Conservation (phyloP, 1,284 basidiomycete species). For the Pseudozyma thailandica region DNA sequence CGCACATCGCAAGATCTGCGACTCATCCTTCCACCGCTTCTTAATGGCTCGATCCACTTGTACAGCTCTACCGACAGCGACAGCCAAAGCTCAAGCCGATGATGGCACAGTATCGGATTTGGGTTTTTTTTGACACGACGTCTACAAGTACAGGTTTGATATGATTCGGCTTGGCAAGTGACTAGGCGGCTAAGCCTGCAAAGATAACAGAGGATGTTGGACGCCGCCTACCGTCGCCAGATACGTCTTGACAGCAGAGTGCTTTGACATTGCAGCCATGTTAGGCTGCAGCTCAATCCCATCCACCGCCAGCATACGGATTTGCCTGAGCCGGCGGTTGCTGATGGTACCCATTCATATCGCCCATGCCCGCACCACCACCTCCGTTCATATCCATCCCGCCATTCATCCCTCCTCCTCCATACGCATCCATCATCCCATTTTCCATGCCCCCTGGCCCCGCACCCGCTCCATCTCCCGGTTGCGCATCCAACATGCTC, state of each 20-base stretch:
- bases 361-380: slow-evolving; percentile 2
- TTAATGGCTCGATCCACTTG: too few relatives aligned
- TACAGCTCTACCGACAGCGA: too few relatives aligned
- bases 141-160: slow-evolving; percentile 3
- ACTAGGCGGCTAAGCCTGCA: too few relatives aligned
- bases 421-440: slow-evolving; percentile 36
- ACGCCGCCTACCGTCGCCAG: too few relatives aligned
- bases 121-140: neutral
- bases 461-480: slow-evolving; percentile 15
- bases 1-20: too few relatives aligned
- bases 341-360: slow-evolving; percentile 29
- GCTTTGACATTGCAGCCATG: too few relatives aligned
- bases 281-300: slow-evolving; percentile 17
- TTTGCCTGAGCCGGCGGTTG: slow-evolving; percentile 12
- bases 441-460: slow-evolving; percentile 16
- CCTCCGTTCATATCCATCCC: slow-evolving; percentile 22
- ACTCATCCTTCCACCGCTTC: too few relatives aligned
- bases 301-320: slow-evolving; percentile 24
- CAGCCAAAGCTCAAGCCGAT: too few relatives aligned
- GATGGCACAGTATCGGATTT: too few relatives aligned
- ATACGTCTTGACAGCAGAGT: too few relatives aligned
- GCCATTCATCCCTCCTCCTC: slow-evolving; percentile 9
- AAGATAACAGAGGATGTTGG: too few relatives aligned
- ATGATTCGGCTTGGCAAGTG: too few relatives aligned
- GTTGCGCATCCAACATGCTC: slow-evolving; percentile 58